These are phyloP conservation scores for Paecilomyces formosus DNA, from an alignment of 2,329 filamentous ascomycete species.

Conservation along the genomic window DNA sequence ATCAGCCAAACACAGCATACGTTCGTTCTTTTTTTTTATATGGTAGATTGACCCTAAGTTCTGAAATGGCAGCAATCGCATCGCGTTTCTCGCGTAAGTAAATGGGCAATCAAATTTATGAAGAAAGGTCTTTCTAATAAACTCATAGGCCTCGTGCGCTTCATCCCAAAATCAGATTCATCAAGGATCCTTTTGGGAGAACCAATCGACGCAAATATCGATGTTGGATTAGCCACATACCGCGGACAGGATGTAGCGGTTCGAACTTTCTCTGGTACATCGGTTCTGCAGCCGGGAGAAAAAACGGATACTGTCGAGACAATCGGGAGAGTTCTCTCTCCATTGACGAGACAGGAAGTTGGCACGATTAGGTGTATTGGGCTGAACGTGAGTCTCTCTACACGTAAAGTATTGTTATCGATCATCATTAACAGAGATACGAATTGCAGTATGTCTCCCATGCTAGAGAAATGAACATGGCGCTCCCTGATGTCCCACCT, in stretches of 20 bases:
- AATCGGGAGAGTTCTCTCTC: slow-evolving; percentile 42
- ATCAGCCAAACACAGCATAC: background rate
- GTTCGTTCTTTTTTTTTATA: background rate
- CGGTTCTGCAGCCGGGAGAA: slow-evolving; percentile 48
- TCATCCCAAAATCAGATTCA: slow-evolving; percentile 46
- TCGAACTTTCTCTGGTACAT: slow-evolving; percentile 51
- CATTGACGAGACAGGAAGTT: slow-evolving; percentile 42
- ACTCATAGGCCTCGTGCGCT: slow-evolving; percentile 51
- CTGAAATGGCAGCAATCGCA: slow-evolving; percentile 13
- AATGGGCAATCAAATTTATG: background rate
- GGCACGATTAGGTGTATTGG: slow-evolving; percentile 55
- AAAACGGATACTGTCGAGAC: slow-evolving; percentile 37
- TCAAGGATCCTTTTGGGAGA: slow-evolving; percentile 49
- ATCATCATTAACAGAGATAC: background rate
- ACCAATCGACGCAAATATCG: slow-evolving; percentile 44
- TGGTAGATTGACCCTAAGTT: background rate
- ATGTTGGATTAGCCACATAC: slow-evolving; percentile 52
- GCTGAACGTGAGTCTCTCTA: slow-evolving; percentile 39
- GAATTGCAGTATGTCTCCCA: slow-evolving; percentile 39
- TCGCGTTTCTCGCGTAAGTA: slow-evolving; percentile 23
- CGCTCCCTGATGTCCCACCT: slow-evolving; percentile 48
- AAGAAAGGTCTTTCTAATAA: slow-evolving; percentile 2
- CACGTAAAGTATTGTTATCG: background rate
- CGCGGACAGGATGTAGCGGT: slow-evolving; percentile 51
- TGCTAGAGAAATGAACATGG: slow-evolving; percentile 46